Conservation (phyloP, 2,329 filamentous ascomycete species). For the Fusarium chuoi region DNA sequence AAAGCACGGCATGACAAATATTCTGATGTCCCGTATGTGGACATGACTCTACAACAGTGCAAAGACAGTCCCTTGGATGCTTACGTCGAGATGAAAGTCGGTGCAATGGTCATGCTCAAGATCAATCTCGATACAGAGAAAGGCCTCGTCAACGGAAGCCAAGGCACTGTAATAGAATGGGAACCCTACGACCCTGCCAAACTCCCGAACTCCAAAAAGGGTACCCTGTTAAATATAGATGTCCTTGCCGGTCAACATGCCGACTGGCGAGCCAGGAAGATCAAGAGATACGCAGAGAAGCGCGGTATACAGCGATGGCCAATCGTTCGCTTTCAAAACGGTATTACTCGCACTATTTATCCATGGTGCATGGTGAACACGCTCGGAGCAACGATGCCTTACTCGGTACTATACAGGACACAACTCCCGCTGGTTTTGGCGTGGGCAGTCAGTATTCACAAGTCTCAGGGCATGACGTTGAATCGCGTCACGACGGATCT, state of each 20-base stretch:
- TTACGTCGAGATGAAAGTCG: slow-evolving; percentile 12
- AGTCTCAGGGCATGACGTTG: slow-evolving; percentile 71
- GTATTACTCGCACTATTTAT: slow-evolving; percentile 56
- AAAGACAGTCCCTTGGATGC: slow-evolving; percentile 24
- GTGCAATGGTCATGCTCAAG: slow-evolving; percentile 40
- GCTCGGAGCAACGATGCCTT: slow-evolving; percentile 57
- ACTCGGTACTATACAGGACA: slow-evolving; percentile 63
- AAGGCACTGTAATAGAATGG: slow-evolving; percentile 40
- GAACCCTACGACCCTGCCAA: neutral
- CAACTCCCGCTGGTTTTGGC: slow-evolving; percentile 69
- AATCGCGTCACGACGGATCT: slow-evolving; percentile 67
- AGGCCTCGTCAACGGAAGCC: slow-evolving; percentile 41
- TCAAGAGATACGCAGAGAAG: fast-evolving
- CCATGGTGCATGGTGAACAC: slow-evolving; percentile 61
- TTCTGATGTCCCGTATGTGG: fast-evolving
- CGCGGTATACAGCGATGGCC: slow-evolving; percentile 13
- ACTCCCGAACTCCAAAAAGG: neutral
- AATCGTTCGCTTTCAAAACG: slow-evolving; percentile 62
- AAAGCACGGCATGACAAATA: fast-evolving
- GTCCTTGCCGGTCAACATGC: neutral
- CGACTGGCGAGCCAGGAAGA: neutral
- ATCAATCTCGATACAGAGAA: slow-evolving; percentile 30
- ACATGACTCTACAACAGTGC: neutral
- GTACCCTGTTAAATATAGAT: neutral
- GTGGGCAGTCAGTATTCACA: slow-evolving; percentile 73